These are phyloP conservation scores for Monosporozyma aerobia DNA, from an alignment of 805 yeast genomes.

Conservation along the genomic window DNA sequence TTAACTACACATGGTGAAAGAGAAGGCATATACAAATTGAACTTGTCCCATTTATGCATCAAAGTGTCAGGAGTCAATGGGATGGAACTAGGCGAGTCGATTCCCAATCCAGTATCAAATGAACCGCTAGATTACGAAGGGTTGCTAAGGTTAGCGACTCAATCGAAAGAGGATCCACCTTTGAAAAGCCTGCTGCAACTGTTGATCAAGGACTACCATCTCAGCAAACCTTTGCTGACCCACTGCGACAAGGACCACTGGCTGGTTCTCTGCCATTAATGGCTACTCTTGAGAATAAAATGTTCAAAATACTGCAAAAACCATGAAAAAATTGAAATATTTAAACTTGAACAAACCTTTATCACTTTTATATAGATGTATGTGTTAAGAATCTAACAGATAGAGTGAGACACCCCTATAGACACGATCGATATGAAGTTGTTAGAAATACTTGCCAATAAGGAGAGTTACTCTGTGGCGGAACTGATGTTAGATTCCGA, in stretches of 20 bases:
- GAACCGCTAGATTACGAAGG: background rate
- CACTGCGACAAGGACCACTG: background rate
- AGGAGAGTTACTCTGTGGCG: constrained; percentile 26
- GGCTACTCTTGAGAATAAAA: background rate
- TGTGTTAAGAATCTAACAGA: background rate
- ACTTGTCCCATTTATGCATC: background rate
- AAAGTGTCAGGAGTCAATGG: background rate
- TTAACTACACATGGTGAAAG: background rate
- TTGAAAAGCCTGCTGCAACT: background rate
- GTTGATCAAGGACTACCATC: background rate
- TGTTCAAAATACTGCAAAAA: background rate
- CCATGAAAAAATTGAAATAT: background rate
- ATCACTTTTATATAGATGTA: background rate
- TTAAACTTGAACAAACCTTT: background rate
- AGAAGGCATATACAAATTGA: background rate
- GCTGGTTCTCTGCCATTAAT: background rate
- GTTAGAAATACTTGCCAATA: background rate
- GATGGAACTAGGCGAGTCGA: background rate
- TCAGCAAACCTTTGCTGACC: background rate
- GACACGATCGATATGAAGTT: background rate
- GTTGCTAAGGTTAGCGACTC: background rate
- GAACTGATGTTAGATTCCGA: constrained; percentile 69
- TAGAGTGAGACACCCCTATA: background rate
- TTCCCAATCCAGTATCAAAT: background rate
- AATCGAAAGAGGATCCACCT: background rate